Evolutionary conservation across 1,139 yeast species (phyloP), one percentile per base, ranked within the genome.

Genomic region (Nakaseomyces bracarensis): DNA sequence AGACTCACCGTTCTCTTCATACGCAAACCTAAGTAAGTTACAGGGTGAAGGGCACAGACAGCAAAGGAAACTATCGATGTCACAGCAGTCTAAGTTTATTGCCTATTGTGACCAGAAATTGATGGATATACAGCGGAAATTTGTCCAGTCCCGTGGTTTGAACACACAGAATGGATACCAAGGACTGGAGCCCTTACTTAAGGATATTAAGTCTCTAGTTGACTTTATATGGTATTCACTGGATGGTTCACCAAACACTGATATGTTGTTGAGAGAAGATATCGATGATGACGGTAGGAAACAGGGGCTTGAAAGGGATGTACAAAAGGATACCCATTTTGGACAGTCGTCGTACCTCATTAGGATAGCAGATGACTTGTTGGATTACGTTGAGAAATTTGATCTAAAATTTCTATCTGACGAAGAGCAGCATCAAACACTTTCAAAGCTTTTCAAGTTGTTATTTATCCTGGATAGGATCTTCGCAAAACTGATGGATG

Each of bases 321-420:
- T 18, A 11, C 16, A 21, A 18, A 39, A 3, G 20, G 30, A 36
- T n/a, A 57, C 48, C 46, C 66, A 57, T 18, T 74, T 71, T 54
- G 83, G 82, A 0, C 89, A 80, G 57, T 66, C 68, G 0, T 76
- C 77, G 43, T 82, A 79, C 50, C 62, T 80, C 19, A 66, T 82
- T 27, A 72, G 72, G 45, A 69, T 82, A 3, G 67, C 82, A 45
- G 84, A 82, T 36, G 89, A 81, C 49, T 58, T 81, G 41, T 75
- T 79, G 39, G 91, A 82, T 49, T 82, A 74, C 51, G 45, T 75
- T 20, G 67, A 62, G 21, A 75, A 72, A 54, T 77, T 74, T 46
- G 54, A 59, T 1, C 39, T 69, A 8, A 45, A 48, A 4, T 51
- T 53, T 15, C 43, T 47, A 11, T 43, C 49, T 8, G 43, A 42